Base-by-base conservation (phyloP, 805 yeast species). In the Zygotorulaspora chibaensis region DNA sequence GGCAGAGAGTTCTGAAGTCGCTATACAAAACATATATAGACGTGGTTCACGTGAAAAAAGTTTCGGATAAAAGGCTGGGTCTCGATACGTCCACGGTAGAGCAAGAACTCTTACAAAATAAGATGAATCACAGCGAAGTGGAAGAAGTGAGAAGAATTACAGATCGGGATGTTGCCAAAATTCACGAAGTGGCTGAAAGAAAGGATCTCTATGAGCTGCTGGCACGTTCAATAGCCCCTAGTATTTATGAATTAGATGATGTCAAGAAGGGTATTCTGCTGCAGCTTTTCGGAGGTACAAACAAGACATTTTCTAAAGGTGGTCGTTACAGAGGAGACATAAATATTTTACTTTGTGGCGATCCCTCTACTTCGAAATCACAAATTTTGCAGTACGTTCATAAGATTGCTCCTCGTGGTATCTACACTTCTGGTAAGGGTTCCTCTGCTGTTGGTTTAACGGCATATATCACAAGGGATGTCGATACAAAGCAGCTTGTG, bases 381-480 rank as follows among this genome's bases (percentile, higher is more conserved):
- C 99, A 93, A 67, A 69, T 93, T 38, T 73, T 93, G 54, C 95
- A 89, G 61, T 93, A 93, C 56, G 97, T 93, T 35, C 99, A 93
- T 69, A 87, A 90, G 60, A 93, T 93, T 55, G 95, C 99, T 1
- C 99, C 99, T 37, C 77, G 99, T 63, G 99, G 99, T 55, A 87
- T 93, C 33, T 93, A 90, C 67, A 93, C 99, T 3, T 90, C 97
- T 0, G 99, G 99, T 67, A 93, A 93, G 61, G 99, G 99, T 42
- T 89, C 97, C 1, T 93, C 99, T 27, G 99, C 99, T 0, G 99
- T 93, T 40, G 99, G 99, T 74, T 74, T 93, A 60, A 93, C 99
- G 0, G 99, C 99, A 0, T 93, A 93, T 64, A 84, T 93, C 45
- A 90, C 99, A 8, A 76, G 96, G 60, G 99, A 93, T 64, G 76